Percentiles rank a stretch among this genome's conserved stretches.
These are phyloP conservation scores for Penicillium dipodomyicola DNA, from an alignment of 495 filamentous ascomycete species.

Conservation along the genomic window DNA sequence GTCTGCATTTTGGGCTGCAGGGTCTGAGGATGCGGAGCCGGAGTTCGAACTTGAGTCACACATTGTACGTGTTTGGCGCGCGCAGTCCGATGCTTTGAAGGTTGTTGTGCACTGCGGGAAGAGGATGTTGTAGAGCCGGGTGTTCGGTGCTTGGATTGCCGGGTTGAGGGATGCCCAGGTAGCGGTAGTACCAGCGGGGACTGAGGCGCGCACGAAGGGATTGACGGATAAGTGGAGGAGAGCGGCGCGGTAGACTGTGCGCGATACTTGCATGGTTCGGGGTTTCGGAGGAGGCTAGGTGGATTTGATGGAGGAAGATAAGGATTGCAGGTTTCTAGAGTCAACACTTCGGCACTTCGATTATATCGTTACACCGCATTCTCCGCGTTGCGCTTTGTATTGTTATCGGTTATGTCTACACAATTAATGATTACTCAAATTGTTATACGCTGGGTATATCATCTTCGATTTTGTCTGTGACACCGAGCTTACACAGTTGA, in stretches of 20 bases:
- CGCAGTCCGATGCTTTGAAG: constrained; percentile 1
- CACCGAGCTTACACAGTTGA: not conserved
- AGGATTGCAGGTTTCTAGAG: constrained; percentile 9
- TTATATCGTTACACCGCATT: not conserved
- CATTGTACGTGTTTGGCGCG: constrained; percentile 25
- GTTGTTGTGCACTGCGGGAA: constrained; percentile 27
- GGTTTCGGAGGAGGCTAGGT: constrained; percentile 4
- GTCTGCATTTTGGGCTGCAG: not conserved
- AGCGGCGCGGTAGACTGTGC: constrained; percentile 30
- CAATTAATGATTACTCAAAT: not conserved
- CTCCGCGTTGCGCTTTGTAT: not conserved
- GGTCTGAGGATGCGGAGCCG: not conserved
- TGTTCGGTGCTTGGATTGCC: constrained; percentile 1
- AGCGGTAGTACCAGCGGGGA: not conserved
- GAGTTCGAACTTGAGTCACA: constrained; percentile 11
- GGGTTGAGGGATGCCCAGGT: constrained; percentile 6
- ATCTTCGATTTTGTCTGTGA: not conserved
- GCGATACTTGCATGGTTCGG: constrained; percentile 27
- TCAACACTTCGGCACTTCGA: not conserved
- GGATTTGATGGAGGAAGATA: constrained; percentile 7
- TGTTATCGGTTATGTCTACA: not conserved
- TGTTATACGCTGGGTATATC: not conserved
- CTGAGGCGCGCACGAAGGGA: constrained; percentile 26
- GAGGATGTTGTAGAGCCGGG: constrained; percentile 24
- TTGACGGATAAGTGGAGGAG: constrained; percentile 31